These are phyloP conservation scores for Toxoplasma gondii DNA, from an alignment of 169 alveolate genomes.

Conservation along the genomic window DNA sequence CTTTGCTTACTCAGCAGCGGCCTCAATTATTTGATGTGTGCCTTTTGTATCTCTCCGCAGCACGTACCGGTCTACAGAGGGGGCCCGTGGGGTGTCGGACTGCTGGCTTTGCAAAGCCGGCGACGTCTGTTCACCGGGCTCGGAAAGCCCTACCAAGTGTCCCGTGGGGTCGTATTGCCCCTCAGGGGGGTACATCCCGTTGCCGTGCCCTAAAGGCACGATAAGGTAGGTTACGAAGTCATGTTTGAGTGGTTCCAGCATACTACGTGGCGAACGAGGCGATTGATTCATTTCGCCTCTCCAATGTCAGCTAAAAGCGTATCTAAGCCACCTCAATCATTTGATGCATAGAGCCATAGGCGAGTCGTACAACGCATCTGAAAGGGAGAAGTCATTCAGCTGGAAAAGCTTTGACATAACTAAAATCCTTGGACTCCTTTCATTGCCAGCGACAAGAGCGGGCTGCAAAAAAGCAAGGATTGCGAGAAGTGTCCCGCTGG, in stretches of 20 bases:
- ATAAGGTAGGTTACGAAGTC: neutral
- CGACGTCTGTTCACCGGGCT: constrained; percentile 72
- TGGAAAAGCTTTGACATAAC: too few species aligned
- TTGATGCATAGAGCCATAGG: too few species aligned
- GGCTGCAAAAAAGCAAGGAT: constrained; percentile 9
- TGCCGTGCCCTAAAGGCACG: constrained; percentile 69
- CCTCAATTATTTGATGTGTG: too few species aligned
- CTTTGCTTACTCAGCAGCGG: too few species aligned
- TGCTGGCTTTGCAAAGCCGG: constrained; percentile 71
- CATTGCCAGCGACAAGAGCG: neutral
- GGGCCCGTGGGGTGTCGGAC: constrained; percentile 27
- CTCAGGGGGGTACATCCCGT: constrained; percentile 70
- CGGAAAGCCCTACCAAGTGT: constrained; percentile 52
- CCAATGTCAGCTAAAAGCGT: too few species aligned
- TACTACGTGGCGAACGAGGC: too few species aligned
- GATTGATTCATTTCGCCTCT: too few species aligned
- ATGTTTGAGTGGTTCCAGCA: too few species aligned
- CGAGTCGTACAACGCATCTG: too few species aligned
- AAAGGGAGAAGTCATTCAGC: too few species aligned
- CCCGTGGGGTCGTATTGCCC: constrained; percentile 76
- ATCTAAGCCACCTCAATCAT: too few species aligned
- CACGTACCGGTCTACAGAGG: constrained; percentile 7
- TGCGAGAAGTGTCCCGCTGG: constrained; percentile 67
- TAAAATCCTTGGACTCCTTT: neutral
- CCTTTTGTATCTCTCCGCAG: neutral